phyloP scores from a whole-genome alignment of 176 grass and related monocot genomes.

The Echinochloa phyllopogon region DNA sequence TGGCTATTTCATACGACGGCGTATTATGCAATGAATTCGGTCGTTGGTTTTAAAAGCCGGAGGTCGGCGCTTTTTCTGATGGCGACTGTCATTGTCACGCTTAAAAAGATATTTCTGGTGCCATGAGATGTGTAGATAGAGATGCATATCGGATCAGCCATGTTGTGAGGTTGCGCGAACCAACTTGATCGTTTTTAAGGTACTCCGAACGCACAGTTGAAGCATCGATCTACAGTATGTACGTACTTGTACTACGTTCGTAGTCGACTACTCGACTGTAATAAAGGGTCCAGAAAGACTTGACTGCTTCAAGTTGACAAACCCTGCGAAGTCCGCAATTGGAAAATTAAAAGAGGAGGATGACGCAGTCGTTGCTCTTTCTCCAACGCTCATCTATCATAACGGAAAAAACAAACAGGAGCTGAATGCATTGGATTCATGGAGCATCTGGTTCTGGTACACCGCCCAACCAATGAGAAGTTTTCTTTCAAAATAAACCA shows the following conservation, averaged over 20 bases:
- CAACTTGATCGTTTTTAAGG: slow-evolving; percentile 24
- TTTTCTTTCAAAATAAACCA: not conserved
- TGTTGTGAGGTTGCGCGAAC: not conserved
- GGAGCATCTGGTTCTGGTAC: slow-evolving; percentile 1
- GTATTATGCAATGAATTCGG: not conserved
- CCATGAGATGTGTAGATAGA: not conserved
- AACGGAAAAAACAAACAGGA: slow-evolving; percentile 39
- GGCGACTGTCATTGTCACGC: slow-evolving; percentile 24
- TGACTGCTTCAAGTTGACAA: slow-evolving; percentile 42
- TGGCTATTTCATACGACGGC: slow-evolving; percentile 22
- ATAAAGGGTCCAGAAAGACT: not conserved
- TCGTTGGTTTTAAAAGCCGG: not conserved
- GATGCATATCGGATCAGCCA: slow-evolving; percentile 17
- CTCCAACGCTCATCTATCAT: not conserved
- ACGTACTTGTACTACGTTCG: too few species aligned
- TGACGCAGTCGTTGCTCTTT: slow-evolving; percentile 10
- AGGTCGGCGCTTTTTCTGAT: slow-evolving; percentile 38
- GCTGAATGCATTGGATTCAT: not conserved
- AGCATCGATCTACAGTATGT: too few species aligned
- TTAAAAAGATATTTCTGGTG: not conserved
- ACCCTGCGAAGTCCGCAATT: slow-evolving; percentile 23
- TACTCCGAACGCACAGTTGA: not conserved
- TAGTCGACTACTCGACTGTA: not conserved
- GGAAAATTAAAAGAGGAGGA: not conserved
- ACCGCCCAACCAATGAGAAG: slow-evolving; percentile 1